These are phyloP conservation scores for Cyclotella kingstonii DNA, from an alignment of 108 stramenopile genomes.

Conservation along the genomic window DNA sequence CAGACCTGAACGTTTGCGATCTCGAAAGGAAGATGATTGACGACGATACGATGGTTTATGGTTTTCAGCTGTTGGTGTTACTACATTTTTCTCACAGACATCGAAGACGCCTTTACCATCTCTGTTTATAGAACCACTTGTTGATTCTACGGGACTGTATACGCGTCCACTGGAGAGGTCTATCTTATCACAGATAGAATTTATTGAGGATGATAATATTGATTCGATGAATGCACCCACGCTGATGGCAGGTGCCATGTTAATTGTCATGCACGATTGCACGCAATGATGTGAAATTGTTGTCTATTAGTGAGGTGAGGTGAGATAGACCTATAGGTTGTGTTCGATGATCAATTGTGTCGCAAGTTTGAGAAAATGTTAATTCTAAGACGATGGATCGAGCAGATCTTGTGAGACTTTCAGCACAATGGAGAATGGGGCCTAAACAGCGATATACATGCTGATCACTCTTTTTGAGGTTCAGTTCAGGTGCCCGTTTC, in stretches of 20 bases:
- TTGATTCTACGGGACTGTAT: conserved; percentile 15
- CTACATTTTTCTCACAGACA: neutral
- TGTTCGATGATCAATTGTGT: too few species aligned
- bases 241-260: conserved; percentile 6
- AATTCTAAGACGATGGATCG: too few species aligned
- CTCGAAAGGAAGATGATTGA: conserved; percentile 10
- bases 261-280: neutral
- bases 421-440: too few species aligned
- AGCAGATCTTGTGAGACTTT: too few species aligned
- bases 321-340: too few species aligned
- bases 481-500: too few species aligned
- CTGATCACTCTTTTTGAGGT: too few species aligned
- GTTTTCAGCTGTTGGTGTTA: neutral
- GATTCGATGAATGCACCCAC: conserved; percentile 18
- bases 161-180: neutral
- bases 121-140: neutral
- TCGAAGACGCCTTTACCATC: neutral
- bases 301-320: too few species aligned
- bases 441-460: too few species aligned
- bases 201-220: conserved; percentile 15
- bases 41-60: neutral
- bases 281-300: neutral
- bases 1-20: conserved; percentile 17
- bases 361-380: too few species aligned
- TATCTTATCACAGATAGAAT: conserved; percentile 10